phyloP scores from a whole-genome alignment of 2,329 filamentous ascomycete species.

The Colletotrichum gloeosporioides region DNA sequence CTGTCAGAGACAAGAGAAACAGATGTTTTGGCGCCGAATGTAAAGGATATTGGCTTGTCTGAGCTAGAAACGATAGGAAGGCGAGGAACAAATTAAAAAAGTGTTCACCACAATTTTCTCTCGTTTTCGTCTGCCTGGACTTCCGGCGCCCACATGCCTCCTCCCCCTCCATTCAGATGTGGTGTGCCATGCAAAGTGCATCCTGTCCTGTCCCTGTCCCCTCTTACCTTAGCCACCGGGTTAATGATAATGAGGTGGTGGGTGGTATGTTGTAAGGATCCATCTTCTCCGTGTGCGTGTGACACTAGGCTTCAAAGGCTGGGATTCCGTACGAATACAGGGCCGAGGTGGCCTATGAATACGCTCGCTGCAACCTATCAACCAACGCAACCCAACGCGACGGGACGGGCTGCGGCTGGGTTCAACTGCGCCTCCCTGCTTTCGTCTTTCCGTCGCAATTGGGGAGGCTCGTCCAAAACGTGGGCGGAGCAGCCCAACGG shows the following conservation, averaged over 20 bases:
- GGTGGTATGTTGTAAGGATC: neutral
- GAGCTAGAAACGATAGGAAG: neutral
- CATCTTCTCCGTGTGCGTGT: neutral
- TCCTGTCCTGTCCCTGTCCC: neutral
- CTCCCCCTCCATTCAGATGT: neutral
- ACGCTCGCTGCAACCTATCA: neutral
- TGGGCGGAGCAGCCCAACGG: conserved; percentile 14
- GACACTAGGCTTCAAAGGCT: neutral
- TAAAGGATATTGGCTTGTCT: neutral
- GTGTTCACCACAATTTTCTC: neutral
- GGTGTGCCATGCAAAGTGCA: neutral
- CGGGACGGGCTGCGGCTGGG: neutral
- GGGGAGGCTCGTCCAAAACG: conserved; percentile 2
- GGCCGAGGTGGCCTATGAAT: neutral
- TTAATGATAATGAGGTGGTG: neutral
- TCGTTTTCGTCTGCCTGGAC: neutral
- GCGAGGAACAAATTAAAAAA: neutral
- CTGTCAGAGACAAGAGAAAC: neutral
- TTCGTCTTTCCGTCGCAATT: conserved; percentile 9
- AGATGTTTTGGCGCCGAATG: neutral
- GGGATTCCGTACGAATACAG: neutral
- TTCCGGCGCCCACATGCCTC: neutral
- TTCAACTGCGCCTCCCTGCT: conserved; percentile 17
- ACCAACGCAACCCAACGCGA: neutral
- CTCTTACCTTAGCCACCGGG: neutral